phyloP scores from a whole-genome alignment of 148 eudicot species.

The Heliamphora exappendiculata region DNA sequence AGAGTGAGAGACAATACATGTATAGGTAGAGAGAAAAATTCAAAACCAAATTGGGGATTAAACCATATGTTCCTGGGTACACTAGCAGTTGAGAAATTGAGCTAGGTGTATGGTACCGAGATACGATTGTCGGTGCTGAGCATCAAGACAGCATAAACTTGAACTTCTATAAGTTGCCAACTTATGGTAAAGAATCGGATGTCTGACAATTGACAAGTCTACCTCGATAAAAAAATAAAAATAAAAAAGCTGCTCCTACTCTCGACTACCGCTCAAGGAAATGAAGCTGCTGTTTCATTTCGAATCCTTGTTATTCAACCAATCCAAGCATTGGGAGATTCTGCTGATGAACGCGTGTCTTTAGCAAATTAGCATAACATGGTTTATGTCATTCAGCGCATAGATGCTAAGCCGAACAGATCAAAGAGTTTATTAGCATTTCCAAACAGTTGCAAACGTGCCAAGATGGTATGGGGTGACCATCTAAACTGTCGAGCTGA shows the following conservation, averaged over 20 bases:
- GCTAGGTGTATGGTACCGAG: too few relatives aligned
- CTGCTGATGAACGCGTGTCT: conserved; percentile 42
- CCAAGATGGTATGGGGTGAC: too few relatives aligned
- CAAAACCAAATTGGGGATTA: too few relatives aligned
- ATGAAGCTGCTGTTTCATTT: conserved; percentile 14
- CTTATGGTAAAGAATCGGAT: background rate
- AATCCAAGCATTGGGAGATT: conserved; percentile 25
- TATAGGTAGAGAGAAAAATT: too few relatives aligned
- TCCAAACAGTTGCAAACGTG: too few relatives aligned
- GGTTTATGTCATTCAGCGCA: conserved; percentile 46
- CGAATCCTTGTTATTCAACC: conserved; percentile 22
- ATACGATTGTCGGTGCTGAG: too few relatives aligned
- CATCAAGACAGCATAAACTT: too few relatives aligned
- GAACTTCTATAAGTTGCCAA: background rate
- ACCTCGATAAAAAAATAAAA: conserved; percentile 3
- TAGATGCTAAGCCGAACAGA: conserved; percentile 63
- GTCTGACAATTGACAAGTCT: background rate
- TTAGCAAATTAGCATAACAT: conserved; percentile 30
- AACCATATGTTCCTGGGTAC: too few relatives aligned
- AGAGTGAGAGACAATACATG: too few relatives aligned
- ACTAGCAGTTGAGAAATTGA: too few relatives aligned
- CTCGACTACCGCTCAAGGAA: conserved; percentile 11
- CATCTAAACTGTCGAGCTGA: too few relatives aligned
- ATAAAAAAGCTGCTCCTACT: conserved; percentile 7
- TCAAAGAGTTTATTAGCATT: too few relatives aligned